Conservation (phyloP, 768 basidiomycete species). For the Tephrocybe sp. region DNA sequence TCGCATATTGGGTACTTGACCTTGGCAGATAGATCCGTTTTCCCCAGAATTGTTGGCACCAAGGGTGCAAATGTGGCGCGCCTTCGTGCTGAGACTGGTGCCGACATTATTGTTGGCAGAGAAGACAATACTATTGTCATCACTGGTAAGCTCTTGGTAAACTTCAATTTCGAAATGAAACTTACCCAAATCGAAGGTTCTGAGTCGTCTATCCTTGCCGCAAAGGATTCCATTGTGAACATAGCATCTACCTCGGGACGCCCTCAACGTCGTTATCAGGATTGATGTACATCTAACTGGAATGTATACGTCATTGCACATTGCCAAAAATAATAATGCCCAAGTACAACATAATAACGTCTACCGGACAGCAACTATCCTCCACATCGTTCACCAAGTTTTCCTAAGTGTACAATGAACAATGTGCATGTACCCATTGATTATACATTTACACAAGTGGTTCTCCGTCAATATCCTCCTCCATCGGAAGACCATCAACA, state of each 20-base stretch:
- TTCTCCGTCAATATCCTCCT: slow-evolving; percentile 22
- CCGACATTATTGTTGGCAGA: slow-evolving; percentile 89
- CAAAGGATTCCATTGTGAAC: slow-evolving; percentile 75
- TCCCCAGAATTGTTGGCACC: slow-evolving; percentile 91
- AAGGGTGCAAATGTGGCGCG: slow-evolving; percentile 91
- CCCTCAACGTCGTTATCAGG: slow-evolving; percentile 38
- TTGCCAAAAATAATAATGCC: no score
- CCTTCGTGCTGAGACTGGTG: slow-evolving; percentile 84
- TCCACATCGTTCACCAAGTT: no score
- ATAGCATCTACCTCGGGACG: slow-evolving; percentile 46
- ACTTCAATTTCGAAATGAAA: background rate
- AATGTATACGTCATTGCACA: background rate
- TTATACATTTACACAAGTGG: no score
- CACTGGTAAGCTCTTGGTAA: slow-evolving; percentile 56
- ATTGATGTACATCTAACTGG: slow-evolving; percentile 13
- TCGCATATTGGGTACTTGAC: slow-evolving; percentile 85
- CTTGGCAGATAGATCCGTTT: slow-evolving; percentile 75
- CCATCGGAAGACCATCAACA: slow-evolving; percentile 38
- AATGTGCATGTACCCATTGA: no score
- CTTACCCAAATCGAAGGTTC: slow-evolving; percentile 48
- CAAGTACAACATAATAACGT: no score
- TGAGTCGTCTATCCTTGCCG: slow-evolving; percentile 64
- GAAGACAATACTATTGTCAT: slow-evolving; percentile 88
- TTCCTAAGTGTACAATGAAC: no score
- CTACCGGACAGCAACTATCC: no score